phyloP scores from a whole-genome alignment of 192 early-diverging fungal species.

The Dissophora globulifera region DNA sequence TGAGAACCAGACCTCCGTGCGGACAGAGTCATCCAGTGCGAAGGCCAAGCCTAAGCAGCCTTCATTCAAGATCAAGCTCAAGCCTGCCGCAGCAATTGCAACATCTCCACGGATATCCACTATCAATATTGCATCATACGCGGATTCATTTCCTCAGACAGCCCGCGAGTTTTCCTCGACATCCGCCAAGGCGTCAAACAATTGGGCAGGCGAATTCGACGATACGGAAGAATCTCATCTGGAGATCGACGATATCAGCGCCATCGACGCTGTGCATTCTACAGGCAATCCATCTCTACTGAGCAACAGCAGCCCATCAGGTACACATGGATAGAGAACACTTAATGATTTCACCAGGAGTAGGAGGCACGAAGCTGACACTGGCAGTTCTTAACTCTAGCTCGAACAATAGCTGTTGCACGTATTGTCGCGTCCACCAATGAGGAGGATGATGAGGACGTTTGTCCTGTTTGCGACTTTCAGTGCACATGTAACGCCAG shows the following conservation, averaged over 20 bases:
- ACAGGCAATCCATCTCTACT: not conserved
- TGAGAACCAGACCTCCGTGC: conserved; percentile 10
- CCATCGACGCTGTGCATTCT: not conserved
- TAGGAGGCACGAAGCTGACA: too few relatives aligned
- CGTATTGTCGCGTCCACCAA: too few relatives aligned
- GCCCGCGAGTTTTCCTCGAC: not conserved
- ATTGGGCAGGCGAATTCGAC: too few relatives aligned
- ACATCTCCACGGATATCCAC: too few relatives aligned
- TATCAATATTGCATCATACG: too few relatives aligned
- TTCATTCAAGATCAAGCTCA: conserved; percentile 6
- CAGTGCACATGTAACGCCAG: conserved; percentile 61
- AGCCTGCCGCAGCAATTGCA: too few relatives aligned
- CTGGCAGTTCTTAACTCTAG: too few relatives aligned
- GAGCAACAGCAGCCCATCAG: not conserved
- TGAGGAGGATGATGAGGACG: conserved; percentile 62
- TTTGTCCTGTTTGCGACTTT: conserved; percentile 65
- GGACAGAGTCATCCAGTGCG: conserved; percentile 4
- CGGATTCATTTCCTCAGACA: not conserved
- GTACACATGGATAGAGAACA: conserved; percentile 5
- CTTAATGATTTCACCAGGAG: not conserved
- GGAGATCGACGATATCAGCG: not conserved
- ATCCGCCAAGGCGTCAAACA: not conserved
- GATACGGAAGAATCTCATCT: not conserved
- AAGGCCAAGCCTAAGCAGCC: not conserved
- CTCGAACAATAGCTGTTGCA: too few relatives aligned